Base-by-base conservation (phyloP, 148 eudicot genomes). In the Talinum fruticosum region DNA sequence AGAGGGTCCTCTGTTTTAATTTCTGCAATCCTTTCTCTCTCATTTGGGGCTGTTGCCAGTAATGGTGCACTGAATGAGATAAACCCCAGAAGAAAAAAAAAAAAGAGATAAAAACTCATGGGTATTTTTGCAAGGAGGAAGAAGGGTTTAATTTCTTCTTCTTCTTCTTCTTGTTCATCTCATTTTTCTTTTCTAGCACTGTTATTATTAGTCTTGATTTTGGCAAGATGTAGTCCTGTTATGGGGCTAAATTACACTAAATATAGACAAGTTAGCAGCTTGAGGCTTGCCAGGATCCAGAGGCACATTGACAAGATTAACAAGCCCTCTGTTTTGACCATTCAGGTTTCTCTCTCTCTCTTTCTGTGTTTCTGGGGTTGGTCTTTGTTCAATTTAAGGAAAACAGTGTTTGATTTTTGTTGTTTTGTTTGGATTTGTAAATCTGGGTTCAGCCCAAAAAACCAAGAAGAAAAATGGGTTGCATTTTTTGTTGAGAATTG, bases 261-360 rank as follows among this genome's bases (percentile, higher is more conserved):
- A 68, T 84, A 89, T 78, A 86, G 89, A 65, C 80, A 87, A 85
- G 97, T 93, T 53, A 90, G 97, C 68, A 89, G 85, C 69, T 83
- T 96, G 88, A 91, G 99, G 61, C 87, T 91, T 81, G 84, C 83
- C 23, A 93, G 99, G 78, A 93, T 93, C 81, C 90, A 96, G 19
- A 90, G 71, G 71, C 99, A 93, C 73, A 81, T 96, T 82, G 78
- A 86, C 54, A 88, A 83, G 84, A 85, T 96, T 79, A 92, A 87
- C 85, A 96, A 96, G 83, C 87, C 90, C 78, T 82, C 94, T 82
- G 82, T 91, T 73, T 65, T 96, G 35, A 83, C 93, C 84, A 96
- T 93, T 67, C 82, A 89, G 97, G 99, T 94, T 76, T 26, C 3
- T 72, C 28, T 41, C 66, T 65, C 21, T 67, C 33, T 36, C 14